These are phyloP conservation scores for Euphorbia tirucalli DNA, from an alignment of 345 rosid genomes.

Conservation along the genomic window DNA sequence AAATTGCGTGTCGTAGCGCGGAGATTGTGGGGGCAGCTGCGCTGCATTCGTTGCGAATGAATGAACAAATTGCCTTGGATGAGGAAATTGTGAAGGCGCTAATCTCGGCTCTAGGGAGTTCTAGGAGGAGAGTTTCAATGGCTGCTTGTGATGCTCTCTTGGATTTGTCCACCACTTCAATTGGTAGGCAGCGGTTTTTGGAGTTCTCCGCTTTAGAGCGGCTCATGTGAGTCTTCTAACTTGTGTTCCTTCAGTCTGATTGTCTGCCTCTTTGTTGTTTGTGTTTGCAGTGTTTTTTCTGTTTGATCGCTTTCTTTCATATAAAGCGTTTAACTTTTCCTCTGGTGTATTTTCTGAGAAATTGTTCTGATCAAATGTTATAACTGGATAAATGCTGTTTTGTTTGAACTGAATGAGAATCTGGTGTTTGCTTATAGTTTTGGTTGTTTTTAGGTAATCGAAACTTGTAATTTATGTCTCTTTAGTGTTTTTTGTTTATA, in stretches of 20 bases:
- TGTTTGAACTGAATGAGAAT: neutral
- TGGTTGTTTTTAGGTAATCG: neutral
- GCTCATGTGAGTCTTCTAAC: conserved; percentile 41
- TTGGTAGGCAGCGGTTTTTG: conserved; percentile 42
- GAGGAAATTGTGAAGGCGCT: conserved; percentile 35
- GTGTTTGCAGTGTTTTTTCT: neutral
- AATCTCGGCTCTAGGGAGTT: conserved; percentile 26
- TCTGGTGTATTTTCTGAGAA: neutral
- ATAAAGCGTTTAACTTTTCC: neutral
- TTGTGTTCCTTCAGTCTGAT: neutral
- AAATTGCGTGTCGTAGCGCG: conserved; percentile 34
- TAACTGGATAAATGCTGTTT: neutral
- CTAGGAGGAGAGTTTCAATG: conserved; percentile 21
- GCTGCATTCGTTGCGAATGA: conserved; percentile 36
- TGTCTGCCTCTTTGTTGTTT: neutral
- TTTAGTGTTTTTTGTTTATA: too few species aligned
- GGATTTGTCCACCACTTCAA: conserved; percentile 48
- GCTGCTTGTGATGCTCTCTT: conserved; percentile 46
- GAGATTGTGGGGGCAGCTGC: conserved; percentile 45
- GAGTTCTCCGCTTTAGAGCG: conserved; percentile 37
- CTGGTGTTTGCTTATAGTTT: neutral
- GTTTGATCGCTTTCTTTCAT: neutral
- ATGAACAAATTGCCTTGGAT: conserved; percentile 41
- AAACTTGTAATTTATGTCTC: too few species aligned
- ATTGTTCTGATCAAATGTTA: neutral